Percentiles rank a stretch among this genome's conserved stretches.
These are phyloP conservation scores for Ceratobasidium sp. DNA, from an alignment of 1,284 basidiomycete genomes.

Conservation along the genomic window DNA sequence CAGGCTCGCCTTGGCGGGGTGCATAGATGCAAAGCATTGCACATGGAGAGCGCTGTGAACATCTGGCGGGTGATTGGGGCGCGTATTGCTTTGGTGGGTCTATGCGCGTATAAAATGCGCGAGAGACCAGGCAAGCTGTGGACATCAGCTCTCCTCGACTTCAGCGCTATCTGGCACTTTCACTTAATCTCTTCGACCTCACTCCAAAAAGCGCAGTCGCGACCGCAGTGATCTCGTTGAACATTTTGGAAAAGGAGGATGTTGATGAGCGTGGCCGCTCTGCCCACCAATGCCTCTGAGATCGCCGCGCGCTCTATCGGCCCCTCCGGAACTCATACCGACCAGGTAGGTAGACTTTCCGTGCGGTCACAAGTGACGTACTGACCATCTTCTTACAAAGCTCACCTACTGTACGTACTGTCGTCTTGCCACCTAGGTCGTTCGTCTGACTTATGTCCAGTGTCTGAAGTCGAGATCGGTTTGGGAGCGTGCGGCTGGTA, in stretches of 20 bases:
- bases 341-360: constrained; percentile 23
- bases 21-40: neutral
- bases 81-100: neutral
- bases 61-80: neutral
- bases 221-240: too few relatives aligned
- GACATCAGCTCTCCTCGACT: constrained; percentile 19
- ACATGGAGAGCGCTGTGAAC: constrained; percentile 7
- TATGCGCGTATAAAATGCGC: constrained; percentile 17
- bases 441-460: neutral
- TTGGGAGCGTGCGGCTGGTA: constrained; percentile 35
- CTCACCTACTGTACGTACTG: constrained; percentile 28
- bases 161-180: constrained; percentile 12
- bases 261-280: constrained; percentile 29
- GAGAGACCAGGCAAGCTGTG: neutral
- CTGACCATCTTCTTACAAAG: neutral
- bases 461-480: constrained; percentile 22
- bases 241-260: too few relatives aligned
- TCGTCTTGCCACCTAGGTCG: neutral
- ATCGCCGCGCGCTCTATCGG: constrained; percentile 29
- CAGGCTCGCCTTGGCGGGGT: constrained; percentile 18
- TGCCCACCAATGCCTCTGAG: constrained; percentile 22
- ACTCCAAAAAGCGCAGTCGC: too few relatives aligned
- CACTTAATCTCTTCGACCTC: too few relatives aligned
- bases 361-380: neutral
- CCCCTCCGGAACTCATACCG: constrained; percentile 29